Evolutionary conservation across 257 asterid genomes (phyloP), one percentile per base, ranked within the genome.

Genomic region (Fraxinus americana): DNA sequence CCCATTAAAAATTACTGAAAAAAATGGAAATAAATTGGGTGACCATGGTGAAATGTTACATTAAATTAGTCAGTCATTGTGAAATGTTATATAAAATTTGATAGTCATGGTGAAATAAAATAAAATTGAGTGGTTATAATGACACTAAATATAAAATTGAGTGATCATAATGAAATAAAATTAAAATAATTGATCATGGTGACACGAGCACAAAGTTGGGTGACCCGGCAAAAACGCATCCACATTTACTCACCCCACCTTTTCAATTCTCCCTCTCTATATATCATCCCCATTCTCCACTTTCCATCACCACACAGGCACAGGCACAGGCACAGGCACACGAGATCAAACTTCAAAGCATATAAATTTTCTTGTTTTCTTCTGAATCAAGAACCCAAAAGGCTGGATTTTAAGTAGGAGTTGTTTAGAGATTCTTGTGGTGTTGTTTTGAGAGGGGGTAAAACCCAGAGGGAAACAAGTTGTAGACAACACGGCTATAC

Each of bases 401-500:
- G 21, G 61, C 81, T 75, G 73, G 75, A 70, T 71, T 71, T 72
- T 7, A 38, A 38, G 48, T 43, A 12, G 52, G 52, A 39, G 52
- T 4, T 43, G 52, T 61, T 61, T 11, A 70, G 8, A 5, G 27
- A 11, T 35, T 50, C 29, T 25, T 39, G 12, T 32, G 29, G 21
- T 38, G 45, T 11, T 41, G 61, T 36, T 45, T 78, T 77, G 85
- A 75, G 80, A 5, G n/a, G 63, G 90, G 89, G 80, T 80, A 77
- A 81, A 54, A 11, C 89, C 92, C 93, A 52, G 39, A 85, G 81
- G 41, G 39, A 29, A 80, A 63, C 73, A 77, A 80, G 88, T 83
- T 87, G 92, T 78, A 78, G 84, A 84, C 94, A 94, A 82, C 98
- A 95, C 99, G 99, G 98, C 99, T 90, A 77, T 91, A 78, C 82